Evolutionary conservation across 1,139 yeast genomes (phyloP).

Genomic region (Nakaseomyces glabratus): DNA sequence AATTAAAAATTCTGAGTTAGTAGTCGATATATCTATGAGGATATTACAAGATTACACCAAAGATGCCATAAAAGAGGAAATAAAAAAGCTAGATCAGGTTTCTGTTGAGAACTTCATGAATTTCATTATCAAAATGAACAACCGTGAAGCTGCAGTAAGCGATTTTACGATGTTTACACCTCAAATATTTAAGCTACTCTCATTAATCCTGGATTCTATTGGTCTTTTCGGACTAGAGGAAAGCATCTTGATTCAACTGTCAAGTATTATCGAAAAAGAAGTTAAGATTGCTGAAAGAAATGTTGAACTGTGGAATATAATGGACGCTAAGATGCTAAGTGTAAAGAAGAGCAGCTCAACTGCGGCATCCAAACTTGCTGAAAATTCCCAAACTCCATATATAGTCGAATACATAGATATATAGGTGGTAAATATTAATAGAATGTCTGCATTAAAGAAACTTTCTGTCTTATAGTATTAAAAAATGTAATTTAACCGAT

Average conservation of each 20-base stretch:
- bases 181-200: conserved; percentile 27
- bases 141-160: conserved; percentile 10
- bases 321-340: conserved; percentile 20
- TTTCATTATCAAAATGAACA: conserved; percentile 22
- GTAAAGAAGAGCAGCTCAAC: background rate
- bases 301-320: conserved; percentile 25
- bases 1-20: conserved; percentile 52
- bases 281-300: conserved; percentile 27
- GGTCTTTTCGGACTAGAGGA: conserved; percentile 30
- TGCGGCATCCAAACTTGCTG: background rate
- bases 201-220: conserved; percentile 29
- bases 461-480: too few species aligned
- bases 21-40: conserved; percentile 60
- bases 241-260: conserved; percentile 19
- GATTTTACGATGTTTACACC: conserved; percentile 19
- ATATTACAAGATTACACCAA: conserved; percentile 47
- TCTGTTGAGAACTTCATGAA: conserved; percentile 29
- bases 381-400: conserved; percentile 6
- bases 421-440: background rate
- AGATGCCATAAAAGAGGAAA: conserved; percentile 26
- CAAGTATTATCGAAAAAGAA: conserved; percentile 24
- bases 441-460: too few species aligned
- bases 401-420: conserved; percentile 7
- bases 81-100: conserved; percentile 26
- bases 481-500: too few species aligned